These are phyloP conservation scores for Capronia coronata DNA, from an alignment of 2,329 filamentous ascomycete genomes.

Conservation along the genomic window DNA sequence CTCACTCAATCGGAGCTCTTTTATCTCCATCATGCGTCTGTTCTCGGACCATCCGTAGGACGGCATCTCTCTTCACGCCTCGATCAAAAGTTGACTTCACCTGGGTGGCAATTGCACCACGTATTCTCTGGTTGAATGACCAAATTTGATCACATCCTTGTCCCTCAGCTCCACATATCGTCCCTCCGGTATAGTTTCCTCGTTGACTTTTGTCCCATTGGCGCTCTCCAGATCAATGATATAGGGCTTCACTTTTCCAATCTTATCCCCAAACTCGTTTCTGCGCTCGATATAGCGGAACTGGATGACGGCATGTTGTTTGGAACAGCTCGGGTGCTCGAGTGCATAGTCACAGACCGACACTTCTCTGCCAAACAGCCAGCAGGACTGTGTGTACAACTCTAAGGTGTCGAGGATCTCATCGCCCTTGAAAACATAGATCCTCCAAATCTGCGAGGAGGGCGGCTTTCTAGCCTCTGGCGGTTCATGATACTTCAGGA, in stretches of 20 bases:
- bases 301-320: conserved; percentile 92
- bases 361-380: conserved; percentile 77
- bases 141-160: conserved; percentile 85
- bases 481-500: conserved; percentile 94
- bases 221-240: conserved; percentile 88
- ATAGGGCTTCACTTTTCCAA: conserved; percentile 76
- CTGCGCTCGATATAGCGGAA: conserved; percentile 78
- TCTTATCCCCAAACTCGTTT: conserved; percentile 80
- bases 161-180: conserved; percentile 80
- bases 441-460: conserved; percentile 69
- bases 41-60: too few relatives aligned
- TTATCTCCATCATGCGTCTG: too few relatives aligned
- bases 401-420: conserved; percentile 77
- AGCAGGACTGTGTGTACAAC: conserved; percentile 71
- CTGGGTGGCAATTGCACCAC: conserved; percentile 72
- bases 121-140: conserved; percentile 83
- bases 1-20: too few relatives aligned
- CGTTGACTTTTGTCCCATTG: conserved; percentile 82
- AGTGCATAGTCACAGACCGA: conserved; percentile 75
- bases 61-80: not conserved
- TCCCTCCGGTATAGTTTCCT: conserved; percentile 63
- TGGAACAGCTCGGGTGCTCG: conserved; percentile 87
- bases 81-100: conserved; percentile 2
- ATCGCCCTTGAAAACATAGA: conserved; percentile 85
- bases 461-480: conserved; percentile 85